Evolutionary conservation across 1,284 basidiomycete genomes (phyloP).

Genomic region (Athelia psychrophila): DNA sequence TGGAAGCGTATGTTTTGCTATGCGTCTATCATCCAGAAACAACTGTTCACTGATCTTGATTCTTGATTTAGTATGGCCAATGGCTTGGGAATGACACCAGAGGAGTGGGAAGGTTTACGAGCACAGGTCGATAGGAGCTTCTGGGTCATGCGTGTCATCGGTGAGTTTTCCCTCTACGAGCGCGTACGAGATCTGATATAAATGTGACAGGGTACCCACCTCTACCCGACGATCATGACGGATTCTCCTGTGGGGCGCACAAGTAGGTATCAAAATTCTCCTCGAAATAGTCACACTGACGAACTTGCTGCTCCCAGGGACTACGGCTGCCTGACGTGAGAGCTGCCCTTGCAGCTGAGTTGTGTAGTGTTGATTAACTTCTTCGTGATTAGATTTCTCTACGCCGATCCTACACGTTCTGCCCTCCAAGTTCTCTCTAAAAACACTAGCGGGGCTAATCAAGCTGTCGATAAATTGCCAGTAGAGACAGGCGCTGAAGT

Average conservation of each 20-base stretch:
- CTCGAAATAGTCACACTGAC: constrained; percentile 5
- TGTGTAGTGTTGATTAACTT: background rate
- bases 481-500: constrained; percentile 51
- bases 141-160: constrained; percentile 85
- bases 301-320: constrained; percentile 45
- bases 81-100: constrained; percentile 67
- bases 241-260: constrained; percentile 84
- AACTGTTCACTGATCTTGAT: background rate
- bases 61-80: constrained; percentile 64
- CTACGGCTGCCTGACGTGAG: constrained; percentile 83
- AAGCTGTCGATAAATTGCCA: constrained; percentile 27
- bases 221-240: constrained; percentile 71
- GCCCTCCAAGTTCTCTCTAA: constrained; percentile 79
- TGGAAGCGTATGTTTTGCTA: constrained; percentile 66
- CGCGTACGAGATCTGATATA: constrained; percentile 1
- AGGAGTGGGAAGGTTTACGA: constrained; percentile 69
- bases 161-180: constrained; percentile 34
- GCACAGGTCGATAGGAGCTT: constrained; percentile 76
- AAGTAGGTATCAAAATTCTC: constrained; percentile 42
- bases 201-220: constrained; percentile 75
- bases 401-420: constrained; percentile 72
- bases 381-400: constrained; percentile 57
- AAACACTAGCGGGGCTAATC: constrained; percentile 27
- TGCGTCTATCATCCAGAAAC: background rate
- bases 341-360: constrained; percentile 1